A percentile compares a stretch with the other conserved stretches of the same genome.
Evolutionary conservation across 2,329 filamentous ascomycete genomes (phyloP).

Genomic region (Geoglossum cookeanum): DNA sequence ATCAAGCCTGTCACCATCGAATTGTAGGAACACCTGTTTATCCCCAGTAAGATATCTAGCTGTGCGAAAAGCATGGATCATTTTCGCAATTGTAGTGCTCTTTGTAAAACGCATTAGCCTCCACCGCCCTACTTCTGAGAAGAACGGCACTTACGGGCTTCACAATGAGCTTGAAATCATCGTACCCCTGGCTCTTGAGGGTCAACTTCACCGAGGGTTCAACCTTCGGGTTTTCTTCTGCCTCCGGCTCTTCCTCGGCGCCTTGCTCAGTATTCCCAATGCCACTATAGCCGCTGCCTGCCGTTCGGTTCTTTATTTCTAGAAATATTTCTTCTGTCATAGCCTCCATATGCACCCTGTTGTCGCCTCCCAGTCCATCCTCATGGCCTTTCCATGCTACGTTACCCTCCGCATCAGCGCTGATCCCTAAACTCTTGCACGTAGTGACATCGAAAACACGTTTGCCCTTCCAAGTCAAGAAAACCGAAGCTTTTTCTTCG

Average conservation of each 20-base stretch:
- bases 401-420: conserved; percentile 22
- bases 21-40: conserved; percentile 41
- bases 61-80: conserved; percentile 42
- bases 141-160: conserved; percentile 22
- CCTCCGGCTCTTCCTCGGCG: conserved; percentile 13
- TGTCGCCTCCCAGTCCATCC: conserved; percentile 30
- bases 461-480: conserved; percentile 62
- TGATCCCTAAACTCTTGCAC: conserved; percentile 46
- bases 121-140: not conserved
- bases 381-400: conserved; percentile 21
- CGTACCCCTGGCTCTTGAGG: conserved; percentile 30
- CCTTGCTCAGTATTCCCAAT: conserved; percentile 6
- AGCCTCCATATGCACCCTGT: conserved; percentile 54
- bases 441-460: conserved; percentile 61
- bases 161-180: conserved; percentile 31
- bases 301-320: conserved; percentile 30
- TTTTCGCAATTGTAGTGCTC: conserved; percentile 39
- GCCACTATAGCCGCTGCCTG: conserved; percentile 23
- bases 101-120: conserved; percentile 15
- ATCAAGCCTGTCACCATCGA: conserved; percentile 57
- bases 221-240: not conserved
- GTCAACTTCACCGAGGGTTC: conserved; percentile 23
- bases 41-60: conserved; percentile 31
- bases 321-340: conserved; percentile 50
- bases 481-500: conserved; percentile 34